Conservation (phyloP, 306 rosid genomes). For the Corylus americana region DNA sequence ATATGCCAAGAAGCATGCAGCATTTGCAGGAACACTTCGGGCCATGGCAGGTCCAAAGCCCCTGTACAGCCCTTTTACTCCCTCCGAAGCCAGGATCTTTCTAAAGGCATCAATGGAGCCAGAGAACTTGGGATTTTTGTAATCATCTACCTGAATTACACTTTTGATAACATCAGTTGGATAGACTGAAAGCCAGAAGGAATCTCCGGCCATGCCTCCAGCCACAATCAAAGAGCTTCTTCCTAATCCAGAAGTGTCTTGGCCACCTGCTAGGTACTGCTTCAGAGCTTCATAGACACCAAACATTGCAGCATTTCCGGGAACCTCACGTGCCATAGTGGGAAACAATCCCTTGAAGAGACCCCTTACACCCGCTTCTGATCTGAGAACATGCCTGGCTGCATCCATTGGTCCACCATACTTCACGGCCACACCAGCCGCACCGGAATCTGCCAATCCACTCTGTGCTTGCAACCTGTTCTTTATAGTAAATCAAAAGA, state of each 20-base stretch:
- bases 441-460: constrained; percentile 58
- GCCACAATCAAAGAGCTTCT: constrained; percentile 80
- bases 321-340: constrained; percentile 88
- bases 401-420: constrained; percentile 97
- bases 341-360: constrained; percentile 91
- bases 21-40: constrained; percentile 90
- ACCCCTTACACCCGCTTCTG: constrained; percentile 81
- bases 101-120: constrained; percentile 81
- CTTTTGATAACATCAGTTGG: constrained; percentile 95
- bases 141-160: constrained; percentile 85
- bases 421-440: constrained; percentile 57
- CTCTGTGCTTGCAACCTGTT: constrained; percentile 95
- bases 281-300: constrained; percentile 82
- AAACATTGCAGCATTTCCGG: constrained; percentile 95
- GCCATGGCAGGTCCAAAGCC: constrained; percentile 98
- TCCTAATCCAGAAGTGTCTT: constrained; percentile 71
- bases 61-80: constrained; percentile 77
- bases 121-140: constrained; percentile 75
- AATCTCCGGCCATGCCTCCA: constrained; percentile 94
- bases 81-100: constrained; percentile 71
- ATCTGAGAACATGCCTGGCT: constrained; percentile 73
- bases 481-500: constrained; percentile 17
- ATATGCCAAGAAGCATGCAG: constrained; percentile 96
- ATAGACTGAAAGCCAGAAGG: constrained; percentile 73
- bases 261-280: constrained; percentile 75